Evolutionary conservation across 1,284 basidiomycete genomes (phyloP).

Genomic region (Melampsora abietis-canadensis): DNA sequence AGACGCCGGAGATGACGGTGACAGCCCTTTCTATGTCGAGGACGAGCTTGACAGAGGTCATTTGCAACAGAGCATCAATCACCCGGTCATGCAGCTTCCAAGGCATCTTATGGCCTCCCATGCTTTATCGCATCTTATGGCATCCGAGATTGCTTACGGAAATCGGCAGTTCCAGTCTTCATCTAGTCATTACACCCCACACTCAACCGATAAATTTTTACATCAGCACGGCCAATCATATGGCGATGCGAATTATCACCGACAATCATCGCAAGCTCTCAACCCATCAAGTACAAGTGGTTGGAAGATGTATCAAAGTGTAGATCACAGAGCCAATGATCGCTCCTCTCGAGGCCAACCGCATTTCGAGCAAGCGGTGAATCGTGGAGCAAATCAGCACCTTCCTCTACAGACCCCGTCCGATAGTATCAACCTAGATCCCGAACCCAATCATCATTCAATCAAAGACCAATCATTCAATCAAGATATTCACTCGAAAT

Average conservation of each 20-base stretch:
- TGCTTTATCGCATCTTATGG: constrained; percentile 39
- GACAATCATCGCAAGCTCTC: background rate
- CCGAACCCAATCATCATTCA: too few relatives aligned
- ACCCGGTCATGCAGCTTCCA: constrained; percentile 10
- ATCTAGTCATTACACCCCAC: background rate
- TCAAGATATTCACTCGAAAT: background rate
- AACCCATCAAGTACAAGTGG: constrained; percentile 7
- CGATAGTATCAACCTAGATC: too few relatives aligned
- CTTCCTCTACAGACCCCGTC: background rate
- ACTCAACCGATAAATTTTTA: background rate
- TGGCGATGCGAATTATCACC: background rate
- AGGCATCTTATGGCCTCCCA: constrained; percentile 34
- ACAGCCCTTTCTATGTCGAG: constrained; percentile 31
- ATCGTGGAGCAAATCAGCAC: background rate
- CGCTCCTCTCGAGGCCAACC: background rate
- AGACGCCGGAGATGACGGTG: constrained; percentile 8
- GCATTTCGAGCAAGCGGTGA: background rate
- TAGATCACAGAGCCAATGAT: background rate
- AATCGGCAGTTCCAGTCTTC: constrained; percentile 2
- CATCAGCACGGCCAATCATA: background rate
- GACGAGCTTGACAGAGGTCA: background rate
- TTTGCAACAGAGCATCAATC: background rate
- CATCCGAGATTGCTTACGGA: constrained; percentile 34
- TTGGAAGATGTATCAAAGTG: constrained; percentile 33
- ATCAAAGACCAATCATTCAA: background rate